A percentile compares a stretch with the other conserved stretches of the same genome.
These are phyloP conservation scores for Thraustochytrium sp. DNA, from an alignment of 352 stramenopile genomes.

Conservation along the genomic window DNA sequence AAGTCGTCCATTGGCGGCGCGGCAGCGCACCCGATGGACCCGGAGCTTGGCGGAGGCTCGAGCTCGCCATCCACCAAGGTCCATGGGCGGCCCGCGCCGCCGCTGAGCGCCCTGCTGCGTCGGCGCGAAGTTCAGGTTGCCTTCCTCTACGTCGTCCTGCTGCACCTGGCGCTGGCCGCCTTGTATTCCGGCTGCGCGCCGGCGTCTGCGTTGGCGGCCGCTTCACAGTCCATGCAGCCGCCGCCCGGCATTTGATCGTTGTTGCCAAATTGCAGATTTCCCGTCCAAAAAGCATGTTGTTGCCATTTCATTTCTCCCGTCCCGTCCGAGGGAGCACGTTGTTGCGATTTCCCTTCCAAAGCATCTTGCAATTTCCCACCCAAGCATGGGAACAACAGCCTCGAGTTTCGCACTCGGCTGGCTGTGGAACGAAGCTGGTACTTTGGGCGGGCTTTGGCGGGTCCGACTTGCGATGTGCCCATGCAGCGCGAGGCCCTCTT, in stretches of 20 bases:
- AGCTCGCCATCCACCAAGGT: not conserved
- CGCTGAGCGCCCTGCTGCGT: not conserved
- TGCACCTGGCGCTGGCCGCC: not conserved
- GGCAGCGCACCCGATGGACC: not conserved
- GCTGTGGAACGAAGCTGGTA: too few species aligned
- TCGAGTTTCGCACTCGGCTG: too few species aligned
- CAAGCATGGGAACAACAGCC: too few species aligned
- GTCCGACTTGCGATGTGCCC: too few species aligned
- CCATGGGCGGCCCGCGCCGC: not conserved
- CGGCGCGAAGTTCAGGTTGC: slow-evolving; percentile 15
- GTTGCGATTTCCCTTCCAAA: too few species aligned
- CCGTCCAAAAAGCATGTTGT: too few species aligned
- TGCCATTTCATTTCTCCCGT: too few species aligned
- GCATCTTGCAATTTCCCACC: too few species aligned
- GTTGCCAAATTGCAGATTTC: not conserved
- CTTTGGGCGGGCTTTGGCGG: too few species aligned
- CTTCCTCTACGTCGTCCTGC: not conserved
- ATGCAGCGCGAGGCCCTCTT: too few species aligned
- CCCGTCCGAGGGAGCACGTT: too few species aligned
- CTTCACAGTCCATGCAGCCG: not conserved
- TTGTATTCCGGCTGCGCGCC: not conserved
- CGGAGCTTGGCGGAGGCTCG: not conserved
- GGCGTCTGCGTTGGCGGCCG: too few species aligned
- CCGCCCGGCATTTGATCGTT: not conserved
- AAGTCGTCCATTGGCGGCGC: not conserved